Base-by-base conservation (phyloP, 139 green algal genomes). In the Coelastrella sp. region DNA sequence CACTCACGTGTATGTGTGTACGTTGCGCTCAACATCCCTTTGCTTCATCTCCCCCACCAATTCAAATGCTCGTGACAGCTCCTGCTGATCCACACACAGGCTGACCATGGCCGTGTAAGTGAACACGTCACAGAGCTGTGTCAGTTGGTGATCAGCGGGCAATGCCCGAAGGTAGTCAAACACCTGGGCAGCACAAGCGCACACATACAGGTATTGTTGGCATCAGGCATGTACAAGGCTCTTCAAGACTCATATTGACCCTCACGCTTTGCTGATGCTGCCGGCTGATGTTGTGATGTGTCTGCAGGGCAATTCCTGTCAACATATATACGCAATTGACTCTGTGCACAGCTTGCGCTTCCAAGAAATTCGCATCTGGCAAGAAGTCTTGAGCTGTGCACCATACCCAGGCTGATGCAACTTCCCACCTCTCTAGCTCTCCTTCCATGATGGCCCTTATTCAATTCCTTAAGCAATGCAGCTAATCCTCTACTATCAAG, bases 51-150 rank as follows among this genome's bases (percentile, higher is more conserved):
- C 96, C 3, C 82, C 82, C 4, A 92, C 91, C 23, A 98, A 92
- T 79, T 90, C 91, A 84, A 97, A 75, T 5, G 96, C 96, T 11
- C 92, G 77, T 7, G 95, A 92, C 54, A 96, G 60, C 66, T 92
- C 89, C 80, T 92, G 94, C 71, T 92, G 78, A n/a, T 94, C 91
- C 68, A 96, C 95, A 87, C 96, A 98, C 10, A 96, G 89, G 14
- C 94, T 95, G 76, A 98, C 95, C 92, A 96, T 96, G 57, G 96
- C 96, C 2, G 96, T 97, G 88, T 96, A 97, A 14, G 92, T 94
- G 87, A 94, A 97, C 13, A 97, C 94, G 17, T 97, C 94, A 79
- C 90, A 92, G 65, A 97, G 92, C 3, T 83, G 59, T 13, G 71
- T 60, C 65, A 97, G 78, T 56, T 47, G 61, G 82, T 96, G 90